Base-by-base conservation (phyloP, 2,329 filamentous ascomycete genomes). In the Cordyceps sp. region DNA sequence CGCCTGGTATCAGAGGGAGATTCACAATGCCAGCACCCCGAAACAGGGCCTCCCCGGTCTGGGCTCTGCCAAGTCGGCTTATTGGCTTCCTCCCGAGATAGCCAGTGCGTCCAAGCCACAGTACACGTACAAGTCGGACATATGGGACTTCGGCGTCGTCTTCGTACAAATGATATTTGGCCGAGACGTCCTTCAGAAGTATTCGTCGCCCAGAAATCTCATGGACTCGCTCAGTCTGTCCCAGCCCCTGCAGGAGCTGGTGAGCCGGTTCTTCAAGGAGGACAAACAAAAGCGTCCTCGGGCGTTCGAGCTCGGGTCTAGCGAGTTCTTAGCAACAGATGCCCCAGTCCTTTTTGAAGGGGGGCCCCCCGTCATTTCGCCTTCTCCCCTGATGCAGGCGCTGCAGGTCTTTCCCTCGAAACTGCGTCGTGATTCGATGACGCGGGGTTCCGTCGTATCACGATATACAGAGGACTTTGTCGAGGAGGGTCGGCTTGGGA, bases 161-260 rank as follows among this genome's bases (percentile, higher is more conserved):
- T 81, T 94, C 43, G 55, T 93, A 25, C 88, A 98, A 50, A 94
- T 96, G 84, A 69, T 90, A 4, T 88, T 94, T 50, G 90, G 90
- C 3, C 63, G 84, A 22, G 73, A 84, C 41, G 70, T 84, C 6
- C 63, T 79, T 14, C 66, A 78, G 36, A 79, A 76, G 36, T 88
- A 90, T 51, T 75, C 76, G 13, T 92, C 84, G 1, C 86, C 88
- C 2, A 71, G 69, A 35, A 71, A 73, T 26, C 56, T 93, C 32
- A 75, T 83, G 48, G 73, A 78, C 10, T 73, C 73, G 1, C 57
- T 86, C 22, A 66, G 70, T 8, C 61, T 93, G 8, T 90, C 85
- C 0, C 67, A 73, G 29, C 66, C 84, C 5, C 58, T 94, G 23
- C 71, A 80, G 38, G 85, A 93, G 45, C 63, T 98, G 26, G 66